These are phyloP conservation scores for Trebouxia gelatinosa DNA, from an alignment of 163 green algal species.

Conservation along the genomic window DNA sequence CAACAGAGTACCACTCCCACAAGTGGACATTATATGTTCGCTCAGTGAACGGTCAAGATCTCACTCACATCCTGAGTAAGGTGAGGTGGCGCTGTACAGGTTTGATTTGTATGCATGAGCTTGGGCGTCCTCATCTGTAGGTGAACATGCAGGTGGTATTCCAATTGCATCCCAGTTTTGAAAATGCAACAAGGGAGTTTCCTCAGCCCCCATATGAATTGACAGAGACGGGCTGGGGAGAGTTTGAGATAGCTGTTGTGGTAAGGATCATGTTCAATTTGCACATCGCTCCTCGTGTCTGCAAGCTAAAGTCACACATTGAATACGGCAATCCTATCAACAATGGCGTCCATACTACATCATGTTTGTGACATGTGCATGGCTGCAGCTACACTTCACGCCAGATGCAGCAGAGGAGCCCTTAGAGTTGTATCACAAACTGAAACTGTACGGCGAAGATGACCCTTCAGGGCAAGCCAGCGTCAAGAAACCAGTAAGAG, in stretches of 20 bases:
- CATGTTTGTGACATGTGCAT: neutral
- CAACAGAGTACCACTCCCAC: slow-evolving; percentile 81
- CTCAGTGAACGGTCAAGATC: slow-evolving; percentile 68
- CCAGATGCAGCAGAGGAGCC: slow-evolving; percentile 67
- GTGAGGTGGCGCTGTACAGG: slow-evolving; percentile 38
- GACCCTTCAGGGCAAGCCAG: slow-evolving; percentile 41
- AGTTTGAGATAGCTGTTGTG: slow-evolving; percentile 93
- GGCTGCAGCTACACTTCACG: slow-evolving; percentile 70
- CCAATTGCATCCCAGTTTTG: slow-evolving; percentile 89
- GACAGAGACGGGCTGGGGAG: slow-evolving; percentile 92
- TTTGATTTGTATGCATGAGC: neutral
- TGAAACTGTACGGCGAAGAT: slow-evolving; percentile 83
- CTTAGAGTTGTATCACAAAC: slow-evolving; percentile 74
- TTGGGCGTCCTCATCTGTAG: too few relatives aligned
- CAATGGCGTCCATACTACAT: neutral
- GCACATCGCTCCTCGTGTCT: neutral
- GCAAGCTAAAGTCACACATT: neutral
- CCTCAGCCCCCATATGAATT: slow-evolving; percentile 81
- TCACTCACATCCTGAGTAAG: slow-evolving; percentile 77
- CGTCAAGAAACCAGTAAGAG: slow-evolving; percentile 54
- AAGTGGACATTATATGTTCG: slow-evolving; percentile 94
- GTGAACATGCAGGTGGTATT: slow-evolving; percentile 73
- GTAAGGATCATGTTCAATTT: slow-evolving; percentile 46
- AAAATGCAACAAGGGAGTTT: slow-evolving; percentile 68
- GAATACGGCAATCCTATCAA: neutral